Evolutionary conservation across 768 basidiomycete species (phyloP), one percentile per base, ranked within the genome.

Genomic region (Tulasnella sp.): DNA sequence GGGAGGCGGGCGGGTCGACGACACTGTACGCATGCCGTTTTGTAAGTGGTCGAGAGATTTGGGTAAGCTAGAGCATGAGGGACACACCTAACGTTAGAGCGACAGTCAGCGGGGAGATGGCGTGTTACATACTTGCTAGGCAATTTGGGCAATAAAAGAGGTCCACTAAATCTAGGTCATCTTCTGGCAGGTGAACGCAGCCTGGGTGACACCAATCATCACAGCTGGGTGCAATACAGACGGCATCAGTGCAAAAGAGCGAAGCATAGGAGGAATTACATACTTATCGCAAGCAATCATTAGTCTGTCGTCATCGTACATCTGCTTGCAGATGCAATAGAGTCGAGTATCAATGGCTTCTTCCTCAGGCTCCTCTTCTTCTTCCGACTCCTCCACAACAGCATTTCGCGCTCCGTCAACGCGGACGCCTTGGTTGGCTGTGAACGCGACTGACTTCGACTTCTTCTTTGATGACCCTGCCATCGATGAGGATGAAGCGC

Each of bases 251-350:
- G n/a, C 10, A 38, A 56, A 43, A 25, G 50, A 25, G 29, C 42
- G 2, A 45, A 21, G 49, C 11, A 27, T 38, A 11, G 21, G 17
- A 12, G 31, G 19, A 9, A 3, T 0, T 2, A 68, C 85, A 55
- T 64, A 90, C 89, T 82, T 78, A 73, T 94, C 92, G 67, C 92
- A 94, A 25, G 88, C 92, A 69, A 94, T 92, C 92, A 94, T 94
- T 62, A 85, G 78, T 53, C 80, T 76, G 67, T 90, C 87, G 68
- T 91, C 86, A 63, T 94, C 87, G 63, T 94, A 93, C 64, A 75
- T 79, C 21, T 85, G 87, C 71, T 87, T 81, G 74, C 92, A 96
- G 12, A 94, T 74, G 66, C 92, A 94, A 66, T 94, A 94, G 52
- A 92, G 70, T 69, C 85, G 83, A 65, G 86, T 83, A 65, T 87